Conservation (phyloP, 2,329 filamentous ascomycete genomes). For the Aspergillus persii region DNA sequence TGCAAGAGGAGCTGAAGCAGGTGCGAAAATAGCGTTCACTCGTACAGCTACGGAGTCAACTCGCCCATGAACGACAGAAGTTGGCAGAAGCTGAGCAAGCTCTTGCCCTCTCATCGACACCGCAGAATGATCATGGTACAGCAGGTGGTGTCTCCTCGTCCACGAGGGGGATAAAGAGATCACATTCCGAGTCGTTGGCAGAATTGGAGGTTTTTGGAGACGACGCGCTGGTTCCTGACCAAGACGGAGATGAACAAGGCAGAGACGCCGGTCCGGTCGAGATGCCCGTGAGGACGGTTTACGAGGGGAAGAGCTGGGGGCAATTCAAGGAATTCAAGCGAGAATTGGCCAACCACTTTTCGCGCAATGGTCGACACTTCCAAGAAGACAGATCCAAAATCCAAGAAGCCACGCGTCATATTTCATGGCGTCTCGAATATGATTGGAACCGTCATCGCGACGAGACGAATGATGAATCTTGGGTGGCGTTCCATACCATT, state of each 20-base stretch:
- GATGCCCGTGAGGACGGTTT: background rate
- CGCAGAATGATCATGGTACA: no score
- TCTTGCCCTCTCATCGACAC: background rate
- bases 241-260: background rate
- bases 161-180: background rate
- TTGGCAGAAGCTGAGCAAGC: background rate
- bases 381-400: background rate
- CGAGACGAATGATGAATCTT: background rate
- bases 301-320: background rate
- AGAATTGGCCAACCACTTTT: background rate
- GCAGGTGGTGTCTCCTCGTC: background rate
- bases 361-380: background rate
- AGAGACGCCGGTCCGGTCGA: no score
- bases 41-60: conserved; percentile 4
- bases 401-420: background rate
- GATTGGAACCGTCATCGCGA: background rate
- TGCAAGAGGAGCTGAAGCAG: conserved; percentile 3
- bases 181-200: background rate
- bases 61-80: conserved; percentile 1
- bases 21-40: background rate
- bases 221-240: background rate
- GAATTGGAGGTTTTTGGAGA: background rate
- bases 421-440: background rate
- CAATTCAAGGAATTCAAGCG: background rate
- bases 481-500: background rate